These are phyloP conservation scores for Neofusicoccum cordaticola DNA, from an alignment of 2,329 filamentous ascomycete genomes.

Conservation along the genomic window DNA sequence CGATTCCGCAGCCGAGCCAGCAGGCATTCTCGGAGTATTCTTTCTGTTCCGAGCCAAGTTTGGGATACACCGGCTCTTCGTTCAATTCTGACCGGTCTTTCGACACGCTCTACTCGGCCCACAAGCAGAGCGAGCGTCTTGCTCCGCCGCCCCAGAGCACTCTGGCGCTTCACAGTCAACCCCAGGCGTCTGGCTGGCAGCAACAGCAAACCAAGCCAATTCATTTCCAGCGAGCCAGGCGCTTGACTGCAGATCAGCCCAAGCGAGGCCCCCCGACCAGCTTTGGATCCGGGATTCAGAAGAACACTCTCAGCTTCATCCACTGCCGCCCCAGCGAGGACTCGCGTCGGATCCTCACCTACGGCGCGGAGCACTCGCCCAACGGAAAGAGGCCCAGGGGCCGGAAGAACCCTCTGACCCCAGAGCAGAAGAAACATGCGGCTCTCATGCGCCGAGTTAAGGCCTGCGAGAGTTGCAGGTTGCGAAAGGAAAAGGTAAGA, in stretches of 20 bases:
- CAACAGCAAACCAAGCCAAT: neutral
- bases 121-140: neutral
- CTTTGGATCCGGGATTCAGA: neutral
- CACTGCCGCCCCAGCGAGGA: conserved; percentile 33
- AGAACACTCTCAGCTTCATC: conserved; percentile 25
- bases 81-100: conserved; percentile 3
- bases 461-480: conserved; percentile 35
- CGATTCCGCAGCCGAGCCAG: conserved; percentile 1
- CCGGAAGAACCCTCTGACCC: conserved; percentile 32
- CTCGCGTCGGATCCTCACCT: conserved; percentile 31
- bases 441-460: conserved; percentile 36
- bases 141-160: neutral
- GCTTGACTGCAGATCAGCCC: neutral
- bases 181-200: neutral
- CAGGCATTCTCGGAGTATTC: conserved; percentile 5
- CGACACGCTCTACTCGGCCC: neutral
- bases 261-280: neutral
- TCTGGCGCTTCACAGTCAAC: neutral
- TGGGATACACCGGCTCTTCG: conserved; percentile 14
- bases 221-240: neutral
- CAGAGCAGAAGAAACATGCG: conserved; percentile 33
- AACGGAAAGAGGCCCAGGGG: conserved; percentile 23
- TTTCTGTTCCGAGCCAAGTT: conserved; percentile 7
- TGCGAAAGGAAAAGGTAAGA: conserved; percentile 31
- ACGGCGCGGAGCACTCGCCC: neutral